A percentile compares a stretch with the other conserved stretches of the same genome.
Evolutionary conservation across 306 rosid species (phyloP).

Genomic region (Cucurbita moschata): DNA sequence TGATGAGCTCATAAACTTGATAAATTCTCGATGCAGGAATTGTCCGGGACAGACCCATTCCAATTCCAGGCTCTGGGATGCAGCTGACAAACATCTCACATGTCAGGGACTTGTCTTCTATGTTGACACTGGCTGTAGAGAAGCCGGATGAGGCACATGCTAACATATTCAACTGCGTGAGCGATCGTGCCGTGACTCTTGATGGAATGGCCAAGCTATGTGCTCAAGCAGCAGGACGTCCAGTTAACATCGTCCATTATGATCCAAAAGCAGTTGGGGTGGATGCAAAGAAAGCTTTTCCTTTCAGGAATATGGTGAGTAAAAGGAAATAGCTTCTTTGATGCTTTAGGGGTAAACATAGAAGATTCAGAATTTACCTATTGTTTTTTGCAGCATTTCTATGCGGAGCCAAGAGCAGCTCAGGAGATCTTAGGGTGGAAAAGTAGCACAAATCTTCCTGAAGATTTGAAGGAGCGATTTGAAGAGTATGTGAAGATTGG

Average conservation of each 20-base stretch:
- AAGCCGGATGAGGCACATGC: slow-evolving; percentile 55
- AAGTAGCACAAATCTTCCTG: slow-evolving; percentile 49
- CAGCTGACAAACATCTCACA: slow-evolving; percentile 78
- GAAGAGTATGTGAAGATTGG: slow-evolving; percentile 80
- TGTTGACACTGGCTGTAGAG: slow-evolving; percentile 77
- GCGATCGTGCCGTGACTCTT: slow-evolving; percentile 79
- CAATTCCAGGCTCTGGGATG: slow-evolving; percentile 81
- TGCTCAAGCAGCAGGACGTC: slow-evolving; percentile 79
- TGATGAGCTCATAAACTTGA: background rate
- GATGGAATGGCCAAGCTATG: slow-evolving; percentile 82
- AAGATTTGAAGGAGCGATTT: slow-evolving; percentile 66
- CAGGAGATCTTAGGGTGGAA: slow-evolving; percentile 65
- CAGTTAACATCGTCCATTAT: slow-evolving; percentile 61
- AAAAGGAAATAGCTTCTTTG: background rate
- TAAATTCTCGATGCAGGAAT: slow-evolving; percentile 38
- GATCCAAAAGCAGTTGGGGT: slow-evolving; percentile 76
- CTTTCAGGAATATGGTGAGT: slow-evolving; percentile 61
- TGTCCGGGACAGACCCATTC: slow-evolving; percentile 76
- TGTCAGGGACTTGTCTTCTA: slow-evolving; percentile 70
- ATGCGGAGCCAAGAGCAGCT: slow-evolving; percentile 94
- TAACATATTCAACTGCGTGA: slow-evolving; percentile 60
- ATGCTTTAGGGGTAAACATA: background rate
- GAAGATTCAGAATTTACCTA: background rate
- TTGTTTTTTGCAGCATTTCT: slow-evolving; percentile 61
- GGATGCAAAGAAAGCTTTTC: slow-evolving; percentile 90